Percentiles rank a stretch among this genome's conserved stretches.
Conservation (phyloP, 306 rosid species). For the Cicer arietinum region DNA sequence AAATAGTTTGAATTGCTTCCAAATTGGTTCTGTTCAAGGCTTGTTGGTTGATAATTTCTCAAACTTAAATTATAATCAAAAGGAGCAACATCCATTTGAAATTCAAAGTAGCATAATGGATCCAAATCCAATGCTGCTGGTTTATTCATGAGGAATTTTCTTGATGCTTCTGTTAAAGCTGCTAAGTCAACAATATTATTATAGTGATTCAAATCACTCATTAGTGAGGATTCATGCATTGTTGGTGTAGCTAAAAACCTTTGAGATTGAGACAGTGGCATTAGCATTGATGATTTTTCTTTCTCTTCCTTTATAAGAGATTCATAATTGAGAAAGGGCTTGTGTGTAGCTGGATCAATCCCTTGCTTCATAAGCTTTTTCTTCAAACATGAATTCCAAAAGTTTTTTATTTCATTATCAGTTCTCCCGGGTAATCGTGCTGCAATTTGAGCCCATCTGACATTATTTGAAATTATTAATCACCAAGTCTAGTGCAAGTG, state of each 20-base stretch:
- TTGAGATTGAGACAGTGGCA: slow-evolving; percentile 44
- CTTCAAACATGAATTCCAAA: slow-evolving; percentile 92
- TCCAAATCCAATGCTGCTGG: slow-evolving; percentile 43
- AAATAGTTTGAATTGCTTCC: slow-evolving; percentile 48
- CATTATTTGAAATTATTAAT: not conserved
- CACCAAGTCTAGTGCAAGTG: not conserved
- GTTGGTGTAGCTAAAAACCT: slow-evolving; percentile 38
- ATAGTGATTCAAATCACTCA: slow-evolving; percentile 50
- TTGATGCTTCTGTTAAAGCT: slow-evolving; percentile 48
- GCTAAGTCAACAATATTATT: slow-evolving; percentile 42
- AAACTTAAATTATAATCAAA: not conserved
- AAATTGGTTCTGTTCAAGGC: slow-evolving; percentile 43
- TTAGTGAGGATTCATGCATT: slow-evolving; percentile 57
- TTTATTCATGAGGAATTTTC: slow-evolving; percentile 45
- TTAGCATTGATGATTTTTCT: slow-evolving; percentile 40
- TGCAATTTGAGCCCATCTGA: slow-evolving; percentile 98
- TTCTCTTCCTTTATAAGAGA: slow-evolving; percentile 49
- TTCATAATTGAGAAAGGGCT: slow-evolving; percentile 50
- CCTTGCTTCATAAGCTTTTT: slow-evolving; percentile 95
- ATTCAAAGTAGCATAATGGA: slow-evolving; percentile 64
- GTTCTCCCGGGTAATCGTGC: slow-evolving; percentile 93
- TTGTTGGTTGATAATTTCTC: not conserved
- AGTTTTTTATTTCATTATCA: slow-evolving; percentile 90
- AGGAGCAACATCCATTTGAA: slow-evolving; percentile 49
- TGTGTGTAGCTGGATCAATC: slow-evolving; percentile 90